Conservation (phyloP, 169 alveolate species). For the Cryptosporidium bovis region DNA sequence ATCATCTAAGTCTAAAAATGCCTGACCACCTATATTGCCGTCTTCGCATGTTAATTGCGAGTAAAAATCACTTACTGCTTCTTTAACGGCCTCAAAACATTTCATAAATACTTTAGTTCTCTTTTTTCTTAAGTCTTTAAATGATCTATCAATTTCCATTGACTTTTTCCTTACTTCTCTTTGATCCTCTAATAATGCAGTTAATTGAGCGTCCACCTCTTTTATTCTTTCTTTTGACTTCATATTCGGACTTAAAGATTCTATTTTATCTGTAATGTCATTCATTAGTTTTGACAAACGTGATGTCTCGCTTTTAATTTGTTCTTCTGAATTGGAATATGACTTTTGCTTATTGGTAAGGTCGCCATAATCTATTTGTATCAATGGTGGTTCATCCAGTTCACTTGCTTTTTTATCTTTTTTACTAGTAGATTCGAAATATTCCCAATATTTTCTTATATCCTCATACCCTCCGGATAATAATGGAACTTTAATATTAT, state of each 20-base stretch:
- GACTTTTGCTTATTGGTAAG: slow-evolving; percentile 5
- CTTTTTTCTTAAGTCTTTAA: slow-evolving; percentile 37
- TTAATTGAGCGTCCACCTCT: slow-evolving; percentile 78
- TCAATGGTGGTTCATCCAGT: slow-evolving; percentile 50
- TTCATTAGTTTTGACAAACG: neutral
- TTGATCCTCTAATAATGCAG: slow-evolving; percentile 49
- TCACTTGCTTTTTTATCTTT: neutral
- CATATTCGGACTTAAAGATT: slow-evolving; percentile 50
- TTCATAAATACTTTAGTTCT: slow-evolving; percentile 79
- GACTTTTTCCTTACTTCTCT: slow-evolving; percentile 67
- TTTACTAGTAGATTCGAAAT: slow-evolving; percentile 17
- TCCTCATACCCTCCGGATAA: slow-evolving; percentile 47
- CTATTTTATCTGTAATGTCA: slow-evolving; percentile 40
- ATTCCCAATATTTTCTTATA: slow-evolving; percentile 62
- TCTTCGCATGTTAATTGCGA: slow-evolving; percentile 79
- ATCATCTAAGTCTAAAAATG: slow-evolving; percentile 82
- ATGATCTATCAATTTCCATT: slow-evolving; percentile 37
- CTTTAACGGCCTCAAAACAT: slow-evolving; percentile 82
- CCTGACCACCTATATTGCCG: slow-evolving; percentile 82
- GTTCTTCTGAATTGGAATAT: slow-evolving; percentile 3
- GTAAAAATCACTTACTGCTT: slow-evolving; percentile 79
- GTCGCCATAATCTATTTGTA: slow-evolving; percentile 46
- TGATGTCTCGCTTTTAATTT: slow-evolving; percentile 23
- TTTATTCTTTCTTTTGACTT: slow-evolving; percentile 62
- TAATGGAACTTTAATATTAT: slow-evolving; percentile 40